These are phyloP conservation scores for Pisolithus marmoratus DNA, from an alignment of 768 basidiomycete genomes.

Conservation along the genomic window DNA sequence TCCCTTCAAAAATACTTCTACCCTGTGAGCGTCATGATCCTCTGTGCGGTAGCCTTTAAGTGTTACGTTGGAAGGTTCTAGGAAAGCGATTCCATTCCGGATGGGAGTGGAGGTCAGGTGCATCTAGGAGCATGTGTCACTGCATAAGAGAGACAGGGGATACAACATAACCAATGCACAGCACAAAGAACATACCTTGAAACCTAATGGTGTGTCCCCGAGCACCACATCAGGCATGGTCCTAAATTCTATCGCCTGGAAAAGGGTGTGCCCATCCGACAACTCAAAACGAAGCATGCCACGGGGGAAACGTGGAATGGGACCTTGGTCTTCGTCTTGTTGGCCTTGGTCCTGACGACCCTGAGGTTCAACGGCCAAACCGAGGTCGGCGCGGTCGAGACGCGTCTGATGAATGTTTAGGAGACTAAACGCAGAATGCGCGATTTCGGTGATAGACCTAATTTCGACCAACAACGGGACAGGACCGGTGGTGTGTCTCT, in stretches of 20 bases:
- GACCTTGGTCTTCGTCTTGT: conserved; percentile 60
- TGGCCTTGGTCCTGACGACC: conserved; percentile 46
- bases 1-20: conserved; percentile 53
- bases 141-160: neutral
- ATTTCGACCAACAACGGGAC: conserved; percentile 71
- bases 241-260: conserved; percentile 78
- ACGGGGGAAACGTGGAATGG: conserved; percentile 76
- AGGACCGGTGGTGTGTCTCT: conserved; percentile 26
- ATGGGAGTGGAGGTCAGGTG: conserved; percentile 63
- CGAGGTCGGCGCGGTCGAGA: conserved; percentile 49
- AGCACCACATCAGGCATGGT: conserved; percentile 59
- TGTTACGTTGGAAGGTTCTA: conserved; percentile 63
- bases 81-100: conserved; percentile 65
- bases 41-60: conserved; percentile 58
- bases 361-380: conserved; percentile 29
- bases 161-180: conserved; percentile 1
- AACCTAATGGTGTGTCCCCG: conserved; percentile 75
- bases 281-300: conserved; percentile 73
- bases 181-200: conserved; percentile 51
- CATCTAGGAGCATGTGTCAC: conserved; percentile 38
- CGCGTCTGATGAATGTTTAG: conserved; percentile 64
- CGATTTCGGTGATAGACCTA: conserved; percentile 74
- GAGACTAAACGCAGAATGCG: conserved; percentile 74
- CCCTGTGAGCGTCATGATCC: conserved; percentile 57
- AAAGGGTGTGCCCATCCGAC: conserved; percentile 64